Percentiles rank a stretch among this genome's conserved stretches.
Conservation (phyloP, 83 land plant species). For the Picea abies region DNA sequence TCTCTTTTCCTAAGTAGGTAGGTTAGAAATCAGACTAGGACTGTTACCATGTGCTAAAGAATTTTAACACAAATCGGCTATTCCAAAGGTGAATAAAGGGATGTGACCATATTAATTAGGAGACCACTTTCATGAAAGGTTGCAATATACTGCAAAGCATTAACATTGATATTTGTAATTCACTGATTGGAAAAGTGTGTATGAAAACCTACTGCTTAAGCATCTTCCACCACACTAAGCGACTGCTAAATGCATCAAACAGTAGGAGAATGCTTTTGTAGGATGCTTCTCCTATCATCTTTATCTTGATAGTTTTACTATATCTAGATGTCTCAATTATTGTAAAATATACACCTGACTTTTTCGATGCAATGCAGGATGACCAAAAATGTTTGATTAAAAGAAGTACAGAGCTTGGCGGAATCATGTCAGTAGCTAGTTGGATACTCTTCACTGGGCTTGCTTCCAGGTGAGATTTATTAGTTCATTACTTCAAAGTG, state of each 20-base stretch:
- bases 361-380: conserved; percentile 1
- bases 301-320: not conserved
- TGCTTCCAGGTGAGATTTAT: conserved; percentile 15
- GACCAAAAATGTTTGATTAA: not conserved
- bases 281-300: not conserved
- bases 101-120: not conserved
- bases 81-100: not conserved
- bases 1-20: too few relatives aligned
- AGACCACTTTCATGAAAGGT: not conserved
- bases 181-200: not conserved
- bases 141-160: conserved; percentile 2
- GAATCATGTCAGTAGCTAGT: conserved; percentile 10
- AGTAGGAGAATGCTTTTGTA: not conserved
- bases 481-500: not conserved
- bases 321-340: not conserved
- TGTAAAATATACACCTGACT: not conserved
- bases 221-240: not conserved
- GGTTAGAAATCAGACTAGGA: too few relatives aligned
- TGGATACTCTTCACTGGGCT: conserved; percentile 10
- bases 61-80: not conserved
- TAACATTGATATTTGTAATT: not conserved
- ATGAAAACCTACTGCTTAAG: not conserved
- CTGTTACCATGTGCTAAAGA: too few relatives aligned
- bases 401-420: conserved; percentile 13
- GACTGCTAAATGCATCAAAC: not conserved